Evolutionary conservation across 2,329 filamentous ascomycete species (phyloP).

Genomic region (Hypoxylon sp.): DNA sequence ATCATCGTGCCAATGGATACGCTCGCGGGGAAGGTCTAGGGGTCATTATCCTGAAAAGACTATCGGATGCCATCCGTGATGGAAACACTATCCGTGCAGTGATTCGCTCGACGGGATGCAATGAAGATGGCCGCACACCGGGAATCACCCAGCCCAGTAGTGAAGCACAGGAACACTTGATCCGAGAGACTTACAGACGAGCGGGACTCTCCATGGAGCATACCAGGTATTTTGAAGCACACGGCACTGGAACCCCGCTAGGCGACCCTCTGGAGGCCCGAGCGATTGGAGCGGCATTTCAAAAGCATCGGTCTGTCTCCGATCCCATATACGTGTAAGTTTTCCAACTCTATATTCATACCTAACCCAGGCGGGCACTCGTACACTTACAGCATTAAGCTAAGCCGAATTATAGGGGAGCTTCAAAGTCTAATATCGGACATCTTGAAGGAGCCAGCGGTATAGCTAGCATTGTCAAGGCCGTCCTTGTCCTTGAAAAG

Average conservation of each 20-base stretch:
- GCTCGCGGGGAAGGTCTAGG: conserved; percentile 64
- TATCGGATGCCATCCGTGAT: conserved; percentile 58
- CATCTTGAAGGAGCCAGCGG: conserved; percentile 51
- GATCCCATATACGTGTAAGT: conserved; percentile 29
- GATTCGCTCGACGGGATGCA: conserved; percentile 57
- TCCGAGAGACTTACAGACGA: conserved; percentile 53
- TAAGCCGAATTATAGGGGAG: conserved; percentile 27
- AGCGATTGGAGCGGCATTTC: conserved; percentile 44
- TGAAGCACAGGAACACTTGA: conserved; percentile 56
- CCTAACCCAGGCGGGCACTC: not conserved
- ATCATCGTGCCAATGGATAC: conserved; percentile 63
- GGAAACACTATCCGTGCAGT: conserved; percentile 57
- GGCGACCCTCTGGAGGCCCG: conserved; percentile 50
- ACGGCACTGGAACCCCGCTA: conserved; percentile 49
- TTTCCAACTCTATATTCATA: not conserved
- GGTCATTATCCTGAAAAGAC: conserved; percentile 61
- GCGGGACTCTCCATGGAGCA: conserved; percentile 52
- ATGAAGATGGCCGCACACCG: conserved; percentile 61
- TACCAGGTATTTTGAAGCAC: conserved; percentile 51
- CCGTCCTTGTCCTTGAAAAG: conserved; percentile 42
- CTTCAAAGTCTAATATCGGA: conserved; percentile 51
- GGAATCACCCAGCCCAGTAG: conserved; percentile 64
- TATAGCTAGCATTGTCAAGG: conserved; percentile 49
- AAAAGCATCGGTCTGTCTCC: not conserved
- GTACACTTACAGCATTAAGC: too few relatives aligned